Evolutionary conservation across 2,329 filamentous ascomycete genomes (phyloP).

Genomic region (Clonostachys rhizophaga): DNA sequence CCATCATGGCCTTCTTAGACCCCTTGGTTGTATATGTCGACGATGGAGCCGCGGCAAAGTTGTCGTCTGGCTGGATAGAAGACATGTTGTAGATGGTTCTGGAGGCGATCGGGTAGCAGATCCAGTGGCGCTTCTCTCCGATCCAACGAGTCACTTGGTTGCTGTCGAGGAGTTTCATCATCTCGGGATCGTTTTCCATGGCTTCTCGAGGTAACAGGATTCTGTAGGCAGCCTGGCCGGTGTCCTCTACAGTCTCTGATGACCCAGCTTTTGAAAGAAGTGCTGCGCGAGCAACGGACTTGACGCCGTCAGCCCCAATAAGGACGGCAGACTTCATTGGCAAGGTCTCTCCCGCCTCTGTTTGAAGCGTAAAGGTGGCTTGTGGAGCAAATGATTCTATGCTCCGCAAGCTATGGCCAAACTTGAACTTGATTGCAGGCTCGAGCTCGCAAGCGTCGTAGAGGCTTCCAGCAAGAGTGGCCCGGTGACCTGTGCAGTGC

Average conservation of each 20-base stretch:
- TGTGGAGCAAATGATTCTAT: constrained; percentile 56
- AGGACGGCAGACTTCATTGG: constrained; percentile 48
- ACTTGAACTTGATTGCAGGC: constrained; percentile 62
- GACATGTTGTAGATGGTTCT: constrained; percentile 64
- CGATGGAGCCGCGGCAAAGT: constrained; percentile 52
- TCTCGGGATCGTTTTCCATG: constrained; percentile 63
- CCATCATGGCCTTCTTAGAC: constrained; percentile 55
- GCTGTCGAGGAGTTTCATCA: constrained; percentile 61
- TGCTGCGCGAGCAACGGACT: constrained; percentile 41
- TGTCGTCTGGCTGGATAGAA: constrained; percentile 55
- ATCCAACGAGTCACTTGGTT: constrained; percentile 72
- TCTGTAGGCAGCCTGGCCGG: constrained; percentile 72
- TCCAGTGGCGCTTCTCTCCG: constrained; percentile 69
- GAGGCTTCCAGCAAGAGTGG: constrained; percentile 64
- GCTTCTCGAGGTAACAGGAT: constrained; percentile 69
- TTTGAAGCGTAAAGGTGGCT: constrained; percentile 54
- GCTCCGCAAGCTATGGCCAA: constrained; percentile 50
- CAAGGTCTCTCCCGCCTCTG: constrained; percentile 49
- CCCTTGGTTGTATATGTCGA: constrained; percentile 60
- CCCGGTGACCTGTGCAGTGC: constrained; percentile 76
- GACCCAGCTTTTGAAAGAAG: constrained; percentile 49
- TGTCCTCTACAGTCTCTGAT: constrained; percentile 42
- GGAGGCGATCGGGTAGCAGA: constrained; percentile 69
- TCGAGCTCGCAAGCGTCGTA: constrained; percentile 67
- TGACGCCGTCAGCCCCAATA: constrained; percentile 52